These are phyloP conservation scores for Corymbia calophylla DNA, from an alignment of 441 rosid genomes.

Conservation along the genomic window DNA sequence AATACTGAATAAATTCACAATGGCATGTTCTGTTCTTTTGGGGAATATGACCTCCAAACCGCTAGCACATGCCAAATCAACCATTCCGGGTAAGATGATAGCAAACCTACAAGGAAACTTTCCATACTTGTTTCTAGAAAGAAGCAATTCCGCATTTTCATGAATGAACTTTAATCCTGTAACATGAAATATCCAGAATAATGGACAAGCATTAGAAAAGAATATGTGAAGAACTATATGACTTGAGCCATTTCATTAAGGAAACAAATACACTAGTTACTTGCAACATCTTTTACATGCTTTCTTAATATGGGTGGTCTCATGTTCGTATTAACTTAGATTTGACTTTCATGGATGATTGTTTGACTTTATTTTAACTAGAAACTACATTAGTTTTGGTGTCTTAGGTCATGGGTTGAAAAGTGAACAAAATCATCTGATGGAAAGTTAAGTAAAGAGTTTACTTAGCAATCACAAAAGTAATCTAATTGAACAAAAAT, in stretches of 20 bases:
- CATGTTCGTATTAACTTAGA: neutral
- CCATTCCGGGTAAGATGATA: constrained; percentile 37
- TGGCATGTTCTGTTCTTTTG: neutral
- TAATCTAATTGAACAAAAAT: neutral
- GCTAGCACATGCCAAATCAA: constrained; percentile 31
- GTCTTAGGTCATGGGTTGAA: neutral
- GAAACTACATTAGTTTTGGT: neutral
- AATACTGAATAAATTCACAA: constrained; percentile 18
- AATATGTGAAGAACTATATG: neutral
- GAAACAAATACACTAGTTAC: neutral
- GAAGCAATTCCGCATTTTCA: constrained; percentile 18
- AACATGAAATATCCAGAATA: neutral
- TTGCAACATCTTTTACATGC: neutral
- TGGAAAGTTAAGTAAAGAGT: neutral
- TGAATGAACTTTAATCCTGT: constrained; percentile 36
- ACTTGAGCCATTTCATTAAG: neutral
- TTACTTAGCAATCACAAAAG: neutral
- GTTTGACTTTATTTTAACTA: neutral
- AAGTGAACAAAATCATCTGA: neutral
- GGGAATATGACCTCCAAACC: constrained; percentile 31
- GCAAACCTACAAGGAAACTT: constrained; percentile 45
- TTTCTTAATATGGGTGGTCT: neutral
- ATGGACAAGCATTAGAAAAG: neutral
- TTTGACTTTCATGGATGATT: neutral
- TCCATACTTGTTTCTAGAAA: constrained; percentile 1